These are phyloP conservation scores for Polyporus arcularius DNA, from an alignment of 768 basidiomycete genomes.

Conservation along the genomic window DNA sequence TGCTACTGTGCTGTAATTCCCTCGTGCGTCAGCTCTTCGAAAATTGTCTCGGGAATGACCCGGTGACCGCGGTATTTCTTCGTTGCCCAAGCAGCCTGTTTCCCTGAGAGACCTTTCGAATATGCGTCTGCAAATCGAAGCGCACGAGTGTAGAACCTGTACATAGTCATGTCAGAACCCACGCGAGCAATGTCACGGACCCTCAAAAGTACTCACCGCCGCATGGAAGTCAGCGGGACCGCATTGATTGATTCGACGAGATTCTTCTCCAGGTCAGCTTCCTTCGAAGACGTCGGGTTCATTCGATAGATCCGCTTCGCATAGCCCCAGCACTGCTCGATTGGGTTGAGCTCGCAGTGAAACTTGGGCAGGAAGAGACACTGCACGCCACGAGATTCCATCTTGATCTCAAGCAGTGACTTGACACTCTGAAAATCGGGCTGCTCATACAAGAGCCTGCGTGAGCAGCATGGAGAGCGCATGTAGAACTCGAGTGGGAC, in stretches of 20 bases:
- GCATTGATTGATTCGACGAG: constrained; percentile 29
- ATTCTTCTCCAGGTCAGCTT: constrained; percentile 38
- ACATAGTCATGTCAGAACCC: background rate
- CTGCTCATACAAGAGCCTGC: constrained; percentile 39
- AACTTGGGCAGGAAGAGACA: constrained; percentile 43
- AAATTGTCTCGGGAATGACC: background rate
- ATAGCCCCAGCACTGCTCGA: constrained; percentile 41
- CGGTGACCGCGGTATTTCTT: constrained; percentile 4
- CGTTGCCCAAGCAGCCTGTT: constrained; percentile 2
- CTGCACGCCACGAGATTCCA: constrained; percentile 26
- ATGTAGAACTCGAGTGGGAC: too few relatives aligned
- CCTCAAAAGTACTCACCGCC: background rate
- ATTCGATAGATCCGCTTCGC: constrained; percentile 37
- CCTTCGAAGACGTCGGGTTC: constrained; percentile 26
- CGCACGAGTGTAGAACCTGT: too few relatives aligned
- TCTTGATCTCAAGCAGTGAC: constrained; percentile 34
- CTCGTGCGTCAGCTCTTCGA: too few relatives aligned
- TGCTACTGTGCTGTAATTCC: too few relatives aligned
- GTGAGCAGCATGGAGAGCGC: constrained; percentile 33
- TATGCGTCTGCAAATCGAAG: background rate
- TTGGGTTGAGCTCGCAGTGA: constrained; percentile 41
- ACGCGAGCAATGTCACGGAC: too few relatives aligned
- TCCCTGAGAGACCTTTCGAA: background rate
- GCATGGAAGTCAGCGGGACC: constrained; percentile 17
- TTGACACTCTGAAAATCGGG: constrained; percentile 41